Conservation (phyloP, 129 eudicot species). For the Kitagawia praeruptora region DNA sequence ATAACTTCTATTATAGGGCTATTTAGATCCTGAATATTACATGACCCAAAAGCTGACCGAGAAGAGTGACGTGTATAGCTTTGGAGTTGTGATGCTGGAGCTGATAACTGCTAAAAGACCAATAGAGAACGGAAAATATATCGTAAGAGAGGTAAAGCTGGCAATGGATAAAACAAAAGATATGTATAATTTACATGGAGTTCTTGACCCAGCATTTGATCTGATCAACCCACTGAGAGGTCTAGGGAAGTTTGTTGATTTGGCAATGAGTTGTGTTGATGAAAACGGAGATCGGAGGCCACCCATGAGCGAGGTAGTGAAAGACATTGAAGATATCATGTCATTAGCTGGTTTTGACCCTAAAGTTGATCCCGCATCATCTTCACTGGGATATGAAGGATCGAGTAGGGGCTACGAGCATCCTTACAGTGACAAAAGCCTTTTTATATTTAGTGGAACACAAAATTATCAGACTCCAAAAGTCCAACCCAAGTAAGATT, state of each 20-base stretch:
- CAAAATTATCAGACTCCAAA: conserved; percentile 7
- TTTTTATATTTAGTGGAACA: conserved; percentile 38
- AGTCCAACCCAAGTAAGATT: not conserved
- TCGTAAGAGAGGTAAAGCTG: conserved; percentile 57
- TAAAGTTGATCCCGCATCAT: conserved; percentile 35
- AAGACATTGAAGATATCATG: conserved; percentile 57
- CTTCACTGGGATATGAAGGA: conserved; percentile 30
- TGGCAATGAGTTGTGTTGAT: conserved; percentile 47
- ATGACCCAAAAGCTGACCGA: conserved; percentile 53
- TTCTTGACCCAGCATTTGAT: conserved; percentile 55
- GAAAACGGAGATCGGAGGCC: conserved; percentile 35
- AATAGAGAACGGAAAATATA: conserved; percentile 62
- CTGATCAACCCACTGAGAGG: conserved; percentile 27
- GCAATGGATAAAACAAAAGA: conserved; percentile 49
- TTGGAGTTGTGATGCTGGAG: conserved; percentile 59
- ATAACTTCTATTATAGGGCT: conserved; percentile 28
- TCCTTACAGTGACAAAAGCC: conserved; percentile 42
- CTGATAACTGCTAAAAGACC: conserved; percentile 63
- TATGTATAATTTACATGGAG: conserved; percentile 37
- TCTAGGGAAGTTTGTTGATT: conserved; percentile 51
- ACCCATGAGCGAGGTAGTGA: conserved; percentile 64
- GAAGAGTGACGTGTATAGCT: conserved; percentile 73
- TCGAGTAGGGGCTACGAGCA: conserved; percentile 23
- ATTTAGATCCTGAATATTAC: conserved; percentile 67
- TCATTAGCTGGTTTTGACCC: conserved; percentile 49